Base-by-base conservation (phyloP, 495 filamentous ascomycete genomes). In the Collariella sp. region DNA sequence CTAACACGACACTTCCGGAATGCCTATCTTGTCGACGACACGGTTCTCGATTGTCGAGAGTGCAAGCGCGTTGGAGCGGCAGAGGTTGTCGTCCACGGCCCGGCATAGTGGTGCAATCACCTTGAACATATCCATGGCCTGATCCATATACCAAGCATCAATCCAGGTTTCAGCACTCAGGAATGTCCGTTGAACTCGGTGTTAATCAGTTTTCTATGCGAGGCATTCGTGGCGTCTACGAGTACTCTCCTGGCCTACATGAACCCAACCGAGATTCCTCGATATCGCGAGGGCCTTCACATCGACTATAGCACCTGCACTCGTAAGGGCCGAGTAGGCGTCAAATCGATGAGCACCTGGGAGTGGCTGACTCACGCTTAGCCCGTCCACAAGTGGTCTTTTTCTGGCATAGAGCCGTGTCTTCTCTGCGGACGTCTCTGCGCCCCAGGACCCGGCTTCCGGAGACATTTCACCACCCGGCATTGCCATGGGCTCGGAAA, bases 71-170 rank as follows among this genome's bases (percentile, higher is more conserved):
- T 35, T 24, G 18, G 52, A 33, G 52, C 42, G 29, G 43, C 34
- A 54, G 41, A 54, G 41, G 42, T 54, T 46, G 41, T 54, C 41
- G 51, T 54, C 31, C 31, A 54, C 41, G 29, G 31, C 41, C 51
- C n/a, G n/a, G 42, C 16, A 23, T 16, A 46, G 51, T 54, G 22
- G 51, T 36, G 22, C 33, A 54, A 54, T 46, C 20, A 54, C 51
- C 42, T 54, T 33, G 51, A 54, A 31, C 33, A 54, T 47, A 38
- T 34, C 42, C n/a, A 54, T 47, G 12, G 52, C 52, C 34, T 46
- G 16, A 54, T 47, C 52, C n/a, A 54, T 47, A 54, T 11, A 47
- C 52, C 22, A 54, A 54, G 35, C 1, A 15, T 54, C 52, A 54
- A 54, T 54, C 52, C 12, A 54, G 43, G 52, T 47, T 33, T 22